Conservation (phyloP, 768 basidiomycete genomes). For the Calocybe indica region DNA sequence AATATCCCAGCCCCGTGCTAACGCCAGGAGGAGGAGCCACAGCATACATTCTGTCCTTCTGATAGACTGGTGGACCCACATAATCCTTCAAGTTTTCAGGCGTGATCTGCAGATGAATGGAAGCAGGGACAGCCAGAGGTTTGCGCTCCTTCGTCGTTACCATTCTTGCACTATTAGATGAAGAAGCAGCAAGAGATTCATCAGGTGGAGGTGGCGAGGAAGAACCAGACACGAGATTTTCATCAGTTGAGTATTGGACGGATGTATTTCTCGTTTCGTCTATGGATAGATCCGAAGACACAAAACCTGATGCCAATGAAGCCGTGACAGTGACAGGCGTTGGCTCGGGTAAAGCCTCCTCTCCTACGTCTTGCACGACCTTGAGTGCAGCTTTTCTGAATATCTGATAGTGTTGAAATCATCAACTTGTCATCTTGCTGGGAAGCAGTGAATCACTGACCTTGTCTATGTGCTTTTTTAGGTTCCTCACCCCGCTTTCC, state of each 20-base stretch:
- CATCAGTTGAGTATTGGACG: constrained; percentile 5
- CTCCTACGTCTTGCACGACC: constrained; percentile 86
- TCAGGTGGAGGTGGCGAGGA: constrained; percentile 13
- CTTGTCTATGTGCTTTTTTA: constrained; percentile 99
- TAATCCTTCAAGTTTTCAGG: constrained; percentile 92
- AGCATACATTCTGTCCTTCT: constrained; percentile 89
- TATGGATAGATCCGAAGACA: constrained; percentile 39
- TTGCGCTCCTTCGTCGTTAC: constrained; percentile 77
- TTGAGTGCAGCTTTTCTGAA: constrained; percentile 94
- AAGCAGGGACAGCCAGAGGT: constrained; percentile 74
- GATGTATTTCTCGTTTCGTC: not conserved
- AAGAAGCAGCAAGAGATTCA: constrained; percentile 11
- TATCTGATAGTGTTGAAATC: constrained; percentile 47
- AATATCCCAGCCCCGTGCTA: constrained; percentile 89
- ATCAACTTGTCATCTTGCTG: not conserved
- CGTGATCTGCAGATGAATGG: constrained; percentile 76
- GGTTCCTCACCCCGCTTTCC: constrained; percentile 92
- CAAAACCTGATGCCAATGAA: constrained; percentile 11
- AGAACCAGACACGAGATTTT: not conserved
- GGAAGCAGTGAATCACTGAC: constrained; percentile 28
- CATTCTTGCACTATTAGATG: constrained; percentile 24
- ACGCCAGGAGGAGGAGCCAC: constrained; percentile 84
- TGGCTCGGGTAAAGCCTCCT: constrained; percentile 78
- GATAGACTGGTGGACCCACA: constrained; percentile 92
- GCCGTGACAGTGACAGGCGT: constrained; percentile 10